Evolutionary conservation across 225 moss, liverwort and hornwort species (phyloP).

Genomic region (Polytrichum commune): DNA sequence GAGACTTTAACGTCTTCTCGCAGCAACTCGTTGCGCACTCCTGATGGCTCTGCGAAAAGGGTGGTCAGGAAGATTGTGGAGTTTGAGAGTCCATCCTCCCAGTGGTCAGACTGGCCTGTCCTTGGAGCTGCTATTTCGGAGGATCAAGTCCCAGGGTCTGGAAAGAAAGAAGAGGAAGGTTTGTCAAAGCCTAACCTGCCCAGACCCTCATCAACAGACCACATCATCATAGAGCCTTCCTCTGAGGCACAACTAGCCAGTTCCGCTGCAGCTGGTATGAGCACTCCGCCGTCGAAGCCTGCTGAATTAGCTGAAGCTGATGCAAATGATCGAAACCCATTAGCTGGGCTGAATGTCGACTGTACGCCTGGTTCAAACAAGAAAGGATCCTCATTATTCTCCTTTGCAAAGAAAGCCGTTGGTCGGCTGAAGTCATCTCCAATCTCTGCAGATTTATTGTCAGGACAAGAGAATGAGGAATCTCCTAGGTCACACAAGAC

Average conservation of each 20-base stretch:
- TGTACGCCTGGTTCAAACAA: constrained; percentile 25
- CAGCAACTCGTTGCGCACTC: constrained; percentile 25
- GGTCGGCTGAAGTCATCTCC: constrained; percentile 54
- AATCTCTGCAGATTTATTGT: constrained; percentile 6
- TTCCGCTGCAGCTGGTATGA: constrained; percentile 2
- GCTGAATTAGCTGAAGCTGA: constrained; percentile 9
- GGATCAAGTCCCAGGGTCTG: constrained; percentile 24
- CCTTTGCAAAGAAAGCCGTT: constrained; percentile 60
- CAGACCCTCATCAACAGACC: constrained; percentile 1
- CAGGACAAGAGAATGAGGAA: constrained; percentile 46
- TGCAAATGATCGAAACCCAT: constrained; percentile 20
- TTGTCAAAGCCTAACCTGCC: constrained; percentile 12
- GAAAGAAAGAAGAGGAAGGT: constrained; percentile 13
- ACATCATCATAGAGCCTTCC: constrained; percentile 1
- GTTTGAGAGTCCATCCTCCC: constrained; percentile 51
- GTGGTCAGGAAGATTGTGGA: constrained; percentile 40
- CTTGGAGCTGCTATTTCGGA: constrained; percentile 39
- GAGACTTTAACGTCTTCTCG: constrained; percentile 41
- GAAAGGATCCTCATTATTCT: constrained; percentile 48
- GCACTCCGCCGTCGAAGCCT: constrained; percentile 6
- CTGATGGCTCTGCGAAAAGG: constrained; percentile 43
- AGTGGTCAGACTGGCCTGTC: constrained; percentile 61
- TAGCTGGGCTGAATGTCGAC: constrained; percentile 27
- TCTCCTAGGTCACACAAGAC: constrained; percentile 20
- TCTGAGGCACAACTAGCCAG: constrained; percentile 1